Evolutionary conservation across 108 stramenopile genomes (phyloP).

Genomic region (Discostella pseudostelligera): DNA sequence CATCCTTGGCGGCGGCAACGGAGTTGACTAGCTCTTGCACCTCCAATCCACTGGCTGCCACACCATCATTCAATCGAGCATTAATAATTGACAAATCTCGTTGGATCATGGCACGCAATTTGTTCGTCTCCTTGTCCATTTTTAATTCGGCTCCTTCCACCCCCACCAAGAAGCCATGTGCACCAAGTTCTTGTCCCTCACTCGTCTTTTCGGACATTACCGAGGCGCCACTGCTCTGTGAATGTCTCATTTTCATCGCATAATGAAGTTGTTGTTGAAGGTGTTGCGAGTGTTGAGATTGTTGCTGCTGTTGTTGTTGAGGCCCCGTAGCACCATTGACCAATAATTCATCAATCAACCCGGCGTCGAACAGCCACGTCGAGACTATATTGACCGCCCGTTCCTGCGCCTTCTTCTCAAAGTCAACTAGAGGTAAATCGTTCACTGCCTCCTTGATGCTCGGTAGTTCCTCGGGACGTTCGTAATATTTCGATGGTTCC

Average conservation of each 20-base stretch:
- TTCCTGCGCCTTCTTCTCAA: constrained; percentile 83
- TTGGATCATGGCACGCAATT: constrained; percentile 60
- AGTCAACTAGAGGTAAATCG: constrained; percentile 65
- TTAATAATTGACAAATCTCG: constrained; percentile 80
- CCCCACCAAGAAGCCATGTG: constrained; percentile 65
- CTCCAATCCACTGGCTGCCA: constrained; percentile 80
- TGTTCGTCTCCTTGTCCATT: constrained; percentile 88
- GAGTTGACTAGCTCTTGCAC: constrained; percentile 89
- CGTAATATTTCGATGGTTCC: constrained; percentile 32
- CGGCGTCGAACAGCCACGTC: constrained; percentile 88
- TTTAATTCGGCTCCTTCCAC: constrained; percentile 52
- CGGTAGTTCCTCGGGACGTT: constrained; percentile 75
- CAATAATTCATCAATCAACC: constrained; percentile 82
- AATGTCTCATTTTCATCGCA: neutral
- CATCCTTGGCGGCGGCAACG: constrained; percentile 77
- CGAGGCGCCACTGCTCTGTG: neutral
- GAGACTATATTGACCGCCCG: constrained; percentile 76
- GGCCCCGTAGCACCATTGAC: constrained; percentile 62
- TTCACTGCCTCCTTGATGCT: constrained; percentile 79
- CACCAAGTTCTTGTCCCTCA: constrained; percentile 77
- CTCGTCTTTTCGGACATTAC: constrained; percentile 25
- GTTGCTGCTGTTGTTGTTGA: neutral
- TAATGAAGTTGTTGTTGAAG: neutral
- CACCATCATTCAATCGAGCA: constrained; percentile 84
- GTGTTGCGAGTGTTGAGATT: neutral